phyloP scores from a whole-genome alignment of 441 rosid genomes.

The Corymbia citriodora region DNA sequence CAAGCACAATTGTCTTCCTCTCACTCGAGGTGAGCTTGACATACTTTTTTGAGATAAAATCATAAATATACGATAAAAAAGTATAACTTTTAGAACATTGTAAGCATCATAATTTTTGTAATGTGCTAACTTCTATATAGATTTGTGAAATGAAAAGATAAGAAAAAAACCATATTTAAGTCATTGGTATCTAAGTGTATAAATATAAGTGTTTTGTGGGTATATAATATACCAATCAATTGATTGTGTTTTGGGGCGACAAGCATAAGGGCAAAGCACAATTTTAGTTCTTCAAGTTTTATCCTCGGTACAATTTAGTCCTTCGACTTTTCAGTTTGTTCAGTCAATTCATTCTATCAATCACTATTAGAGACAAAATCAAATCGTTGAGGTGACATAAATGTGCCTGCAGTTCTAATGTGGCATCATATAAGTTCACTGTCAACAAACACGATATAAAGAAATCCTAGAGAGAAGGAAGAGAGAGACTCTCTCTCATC shows the following conservation, averaged over 20 bases:
- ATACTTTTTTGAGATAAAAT: neutral
- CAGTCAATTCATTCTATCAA: neutral
- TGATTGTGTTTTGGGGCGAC: neutral
- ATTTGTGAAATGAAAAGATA: neutral
- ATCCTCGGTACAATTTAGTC: neutral
- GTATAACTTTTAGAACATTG: neutral
- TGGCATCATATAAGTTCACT: neutral
- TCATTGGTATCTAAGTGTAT: neutral
- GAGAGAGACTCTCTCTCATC: neutral
- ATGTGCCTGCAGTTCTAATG: neutral
- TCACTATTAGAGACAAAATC: neutral
- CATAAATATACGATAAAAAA: neutral
- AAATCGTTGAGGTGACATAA: neutral
- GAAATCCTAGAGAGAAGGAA: neutral
- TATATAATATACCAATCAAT: neutral
- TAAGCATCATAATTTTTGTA: neutral
- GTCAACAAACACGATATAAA: neutral
- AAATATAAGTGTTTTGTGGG: neutral
- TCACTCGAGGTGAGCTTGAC: neutral
- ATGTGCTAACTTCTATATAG: fast-evolving
- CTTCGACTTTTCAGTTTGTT: neutral
- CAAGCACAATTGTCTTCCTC: fast-evolving
- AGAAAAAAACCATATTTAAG: neutral
- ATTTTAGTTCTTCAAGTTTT: neutral
- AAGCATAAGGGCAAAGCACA: neutral